These are phyloP conservation scores for Nematodospora anomalae DNA, from an alignment of 1,139 yeast species.

Conservation along the genomic window DNA sequence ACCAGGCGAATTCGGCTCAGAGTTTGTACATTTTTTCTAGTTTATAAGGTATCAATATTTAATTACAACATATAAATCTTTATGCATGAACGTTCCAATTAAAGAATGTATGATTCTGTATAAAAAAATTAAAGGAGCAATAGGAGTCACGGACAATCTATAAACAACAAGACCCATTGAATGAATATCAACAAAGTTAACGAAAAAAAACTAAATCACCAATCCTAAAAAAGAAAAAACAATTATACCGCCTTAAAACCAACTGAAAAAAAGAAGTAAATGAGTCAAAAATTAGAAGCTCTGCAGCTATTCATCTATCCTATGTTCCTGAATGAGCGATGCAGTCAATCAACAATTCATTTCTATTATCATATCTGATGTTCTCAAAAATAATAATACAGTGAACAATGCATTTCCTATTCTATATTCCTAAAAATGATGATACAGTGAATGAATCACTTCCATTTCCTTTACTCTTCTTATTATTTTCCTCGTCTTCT, in stretches of 20 bases:
- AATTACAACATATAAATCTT: not conserved
- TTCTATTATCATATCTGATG: constrained; percentile 8
- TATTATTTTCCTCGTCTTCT: constrained; percentile 2
- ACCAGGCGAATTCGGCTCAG: too few species aligned
- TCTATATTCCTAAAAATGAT: constrained; percentile 26
- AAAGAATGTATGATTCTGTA: not conserved
- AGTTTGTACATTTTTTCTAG: too few species aligned
- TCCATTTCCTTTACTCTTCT: constrained; percentile 4
- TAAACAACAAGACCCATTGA: too few species aligned
- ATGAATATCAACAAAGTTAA: not conserved
- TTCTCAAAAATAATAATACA: constrained; percentile 31
- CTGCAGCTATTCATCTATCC: not conserved
- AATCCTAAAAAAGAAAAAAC: not conserved
- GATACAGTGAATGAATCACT: constrained; percentile 25
- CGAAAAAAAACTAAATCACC: not conserved
- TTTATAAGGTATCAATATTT: too few species aligned
- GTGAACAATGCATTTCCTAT: not conserved
- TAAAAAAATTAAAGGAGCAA: too few species aligned
- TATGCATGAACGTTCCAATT: not conserved
- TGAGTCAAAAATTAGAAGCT: too few species aligned
- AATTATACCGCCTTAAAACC: not conserved
- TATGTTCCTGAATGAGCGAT: too few species aligned
- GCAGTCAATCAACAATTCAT: too few species aligned
- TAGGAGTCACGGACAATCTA: not conserved
- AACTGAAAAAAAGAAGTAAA: not conserved